Conservation (phyloP, 2,329 filamentous ascomycete species). For the Meredithiella fracta region DNA sequence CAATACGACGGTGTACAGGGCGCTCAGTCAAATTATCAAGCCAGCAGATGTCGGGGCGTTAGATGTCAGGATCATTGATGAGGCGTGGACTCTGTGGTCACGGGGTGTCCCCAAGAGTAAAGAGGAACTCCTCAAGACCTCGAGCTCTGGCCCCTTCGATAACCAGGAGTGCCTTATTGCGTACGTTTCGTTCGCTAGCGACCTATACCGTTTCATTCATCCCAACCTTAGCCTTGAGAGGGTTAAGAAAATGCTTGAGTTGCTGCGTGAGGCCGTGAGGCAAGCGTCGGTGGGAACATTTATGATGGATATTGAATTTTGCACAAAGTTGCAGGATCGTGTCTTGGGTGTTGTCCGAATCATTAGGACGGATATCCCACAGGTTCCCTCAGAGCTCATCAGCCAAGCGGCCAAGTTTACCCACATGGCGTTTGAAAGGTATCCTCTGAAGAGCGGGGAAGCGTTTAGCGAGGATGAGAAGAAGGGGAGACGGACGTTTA, state of each 20-base stretch:
- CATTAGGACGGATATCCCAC: conserved; percentile 48
- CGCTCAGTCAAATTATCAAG: conserved; percentile 46
- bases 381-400: conserved; percentile 52
- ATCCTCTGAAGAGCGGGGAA: not conserved
- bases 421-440: conserved; percentile 43
- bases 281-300: conserved; percentile 52
- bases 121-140: conserved; percentile 21
- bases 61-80: conserved; percentile 36
- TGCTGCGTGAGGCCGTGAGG: conserved; percentile 55
- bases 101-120: conserved; percentile 29
- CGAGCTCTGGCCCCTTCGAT: conserved; percentile 24
- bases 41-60: conserved; percentile 29
- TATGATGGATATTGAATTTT: conserved; percentile 53
- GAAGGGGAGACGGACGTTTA: conserved; percentile 53
- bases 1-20: conserved; percentile 54
- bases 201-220: conserved; percentile 63
- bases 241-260: conserved; percentile 50
- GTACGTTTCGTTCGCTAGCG: conserved; percentile 60
- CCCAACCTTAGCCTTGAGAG: conserved; percentile 43
- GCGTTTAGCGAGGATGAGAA: conserved; percentile 19
- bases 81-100: conserved; percentile 56
- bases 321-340: conserved; percentile 55
- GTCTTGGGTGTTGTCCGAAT: conserved; percentile 52
- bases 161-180: conserved; percentile 74
- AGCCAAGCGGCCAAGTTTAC: conserved; percentile 53